A percentile compares a stretch with the other conserved stretches of the same genome.
These are phyloP conservation scores for Paramecium caudatum DNA, from an alignment of 73 alveolate species.

Conservation along the genomic window DNA sequence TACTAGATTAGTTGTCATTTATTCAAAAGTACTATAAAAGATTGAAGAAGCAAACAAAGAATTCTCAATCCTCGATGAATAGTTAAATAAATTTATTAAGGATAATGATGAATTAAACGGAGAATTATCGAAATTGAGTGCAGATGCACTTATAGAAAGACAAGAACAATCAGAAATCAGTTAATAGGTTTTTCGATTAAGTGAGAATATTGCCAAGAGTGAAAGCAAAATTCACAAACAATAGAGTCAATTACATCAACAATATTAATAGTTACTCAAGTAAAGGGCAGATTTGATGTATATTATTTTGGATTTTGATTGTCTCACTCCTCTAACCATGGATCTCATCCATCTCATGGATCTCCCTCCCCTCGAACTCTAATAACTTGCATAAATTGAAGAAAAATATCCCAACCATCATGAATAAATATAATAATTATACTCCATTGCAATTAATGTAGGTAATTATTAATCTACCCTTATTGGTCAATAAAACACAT, in stretches of 20 bases:
- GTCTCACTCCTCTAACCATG: background rate
- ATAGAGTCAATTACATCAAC: background rate
- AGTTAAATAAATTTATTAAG: background rate
- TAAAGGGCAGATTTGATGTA: background rate
- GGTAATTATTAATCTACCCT: background rate
- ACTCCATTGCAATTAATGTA: background rate
- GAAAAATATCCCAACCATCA: background rate
- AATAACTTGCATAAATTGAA: background rate
- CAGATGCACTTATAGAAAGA: background rate
- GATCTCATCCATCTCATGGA: background rate
- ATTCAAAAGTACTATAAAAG: background rate
- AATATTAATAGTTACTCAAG: background rate
- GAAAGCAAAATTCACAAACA: background rate
- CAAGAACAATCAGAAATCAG: background rate
- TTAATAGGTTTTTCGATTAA: background rate
- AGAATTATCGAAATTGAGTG: background rate
- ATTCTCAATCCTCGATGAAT: background rate
- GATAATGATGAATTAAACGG: background rate
- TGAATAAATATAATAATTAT: background rate
- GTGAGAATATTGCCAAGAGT: background rate
- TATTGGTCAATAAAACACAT: background rate
- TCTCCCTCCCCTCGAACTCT: background rate
- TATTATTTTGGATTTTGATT: background rate
- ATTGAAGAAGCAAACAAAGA: background rate
- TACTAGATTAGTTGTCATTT: background rate